These are phyloP conservation scores for Umbilicaria muhlenbergii DNA, from an alignment of 495 filamentous ascomycete genomes.

Conservation along the genomic window DNA sequence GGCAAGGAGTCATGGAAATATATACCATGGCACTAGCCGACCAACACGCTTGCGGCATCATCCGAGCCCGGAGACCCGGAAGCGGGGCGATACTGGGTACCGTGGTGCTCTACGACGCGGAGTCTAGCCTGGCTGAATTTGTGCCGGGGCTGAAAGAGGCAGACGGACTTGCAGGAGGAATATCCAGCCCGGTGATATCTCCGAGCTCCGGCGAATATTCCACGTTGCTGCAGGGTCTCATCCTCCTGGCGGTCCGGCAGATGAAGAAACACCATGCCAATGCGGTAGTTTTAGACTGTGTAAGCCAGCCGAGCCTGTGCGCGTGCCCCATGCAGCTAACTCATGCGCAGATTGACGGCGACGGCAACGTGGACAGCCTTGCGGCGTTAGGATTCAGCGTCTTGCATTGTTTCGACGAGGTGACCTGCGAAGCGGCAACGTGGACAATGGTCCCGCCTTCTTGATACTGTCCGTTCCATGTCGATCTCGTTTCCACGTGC, in stretches of 20 bases:
- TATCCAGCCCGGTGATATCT: conserved; percentile 67
- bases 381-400: conserved; percentile 62
- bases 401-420: conserved; percentile 64
- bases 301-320: conserved; percentile 23
- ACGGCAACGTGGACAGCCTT: conserved; percentile 55
- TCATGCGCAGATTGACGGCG: conserved; percentile 42
- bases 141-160: conserved; percentile 45
- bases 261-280: conserved; percentile 60
- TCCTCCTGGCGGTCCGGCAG: conserved; percentile 67
- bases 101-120: conserved; percentile 64
- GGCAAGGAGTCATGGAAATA: conserved; percentile 70
- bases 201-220: conserved; percentile 52
- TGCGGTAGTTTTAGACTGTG: conserved; percentile 61
- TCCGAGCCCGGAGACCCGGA: conserved; percentile 56
- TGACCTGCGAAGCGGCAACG: conserved; percentile 57
- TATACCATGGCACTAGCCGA: conserved; percentile 67
- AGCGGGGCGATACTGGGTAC: conserved; percentile 61
- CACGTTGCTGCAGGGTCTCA: conserved; percentile 62
- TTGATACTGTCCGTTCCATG: neutral
- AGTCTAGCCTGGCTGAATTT: conserved; percentile 48
- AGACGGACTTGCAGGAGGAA: conserved; percentile 45
- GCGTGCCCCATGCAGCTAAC: conserved; percentile 12
- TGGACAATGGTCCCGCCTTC: conserved; percentile 41
- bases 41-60: conserved; percentile 58
- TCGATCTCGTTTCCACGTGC: no score